These are phyloP conservation scores for Rubia tinctorum DNA, from an alignment of 305 asterid genomes.

Conservation along the genomic window DNA sequence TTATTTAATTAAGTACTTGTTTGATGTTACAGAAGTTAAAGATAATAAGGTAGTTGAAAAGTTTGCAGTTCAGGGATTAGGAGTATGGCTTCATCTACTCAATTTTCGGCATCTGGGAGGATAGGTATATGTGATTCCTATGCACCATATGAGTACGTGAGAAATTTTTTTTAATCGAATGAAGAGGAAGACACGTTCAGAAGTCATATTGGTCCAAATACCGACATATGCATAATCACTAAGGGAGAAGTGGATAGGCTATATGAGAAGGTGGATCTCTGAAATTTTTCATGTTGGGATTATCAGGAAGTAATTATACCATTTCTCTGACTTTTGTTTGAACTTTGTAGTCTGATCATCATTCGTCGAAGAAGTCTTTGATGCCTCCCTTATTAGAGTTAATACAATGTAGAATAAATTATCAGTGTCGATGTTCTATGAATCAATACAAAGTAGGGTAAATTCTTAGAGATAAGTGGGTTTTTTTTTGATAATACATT, in stretches of 20 bases:
- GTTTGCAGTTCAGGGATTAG: constrained; percentile 23
- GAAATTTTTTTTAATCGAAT: too few relatives aligned
- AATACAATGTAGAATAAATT: too few relatives aligned
- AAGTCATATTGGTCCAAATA: constrained; percentile 43
- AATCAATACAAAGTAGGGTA: too few relatives aligned
- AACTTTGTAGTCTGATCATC: constrained; percentile 44
- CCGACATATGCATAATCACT: constrained; percentile 36
- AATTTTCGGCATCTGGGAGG: constrained; percentile 70
- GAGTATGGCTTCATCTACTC: constrained; percentile 65
- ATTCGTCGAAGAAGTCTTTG: constrained; percentile 54
- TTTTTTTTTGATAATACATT: too few relatives aligned
- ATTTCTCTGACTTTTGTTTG: constrained; percentile 2
- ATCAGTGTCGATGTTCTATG: too few relatives aligned
- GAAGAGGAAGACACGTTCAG: constrained; percentile 73
- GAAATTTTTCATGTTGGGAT: background rate
- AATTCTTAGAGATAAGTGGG: too few relatives aligned
- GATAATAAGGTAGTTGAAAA: background rate
- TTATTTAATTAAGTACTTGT: background rate
- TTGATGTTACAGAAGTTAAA: background rate
- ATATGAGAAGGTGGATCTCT: constrained; percentile 52
- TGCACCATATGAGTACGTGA: constrained; percentile 79
- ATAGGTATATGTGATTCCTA: constrained; percentile 63
- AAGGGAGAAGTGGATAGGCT: constrained; percentile 41
- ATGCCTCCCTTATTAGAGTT: constrained; percentile 50
- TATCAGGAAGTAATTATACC: background rate